Conservation (phyloP, 257 asterid genomes). For the Nicotiana benthamiana region DNA sequence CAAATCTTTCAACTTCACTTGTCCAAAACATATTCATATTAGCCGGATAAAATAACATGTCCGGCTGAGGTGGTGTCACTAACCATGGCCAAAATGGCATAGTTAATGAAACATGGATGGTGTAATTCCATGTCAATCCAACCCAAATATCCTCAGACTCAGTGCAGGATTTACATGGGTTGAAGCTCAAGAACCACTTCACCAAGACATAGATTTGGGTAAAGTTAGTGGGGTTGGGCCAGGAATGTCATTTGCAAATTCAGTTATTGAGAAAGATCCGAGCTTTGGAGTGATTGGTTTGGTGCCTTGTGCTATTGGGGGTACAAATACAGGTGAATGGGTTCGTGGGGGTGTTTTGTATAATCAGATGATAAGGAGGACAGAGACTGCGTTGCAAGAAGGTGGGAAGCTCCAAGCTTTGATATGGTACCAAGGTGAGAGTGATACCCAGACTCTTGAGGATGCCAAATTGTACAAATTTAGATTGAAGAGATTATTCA, state of each 20-base stretch:
- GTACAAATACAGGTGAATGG: slow-evolving; percentile 29
- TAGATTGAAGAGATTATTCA: slow-evolving; percentile 24
- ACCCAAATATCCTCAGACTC: slow-evolving; percentile 38
- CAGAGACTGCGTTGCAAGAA: slow-evolving; percentile 20
- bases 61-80: slow-evolving; percentile 74
- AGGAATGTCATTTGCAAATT: slow-evolving; percentile 61
- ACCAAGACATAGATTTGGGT: slow-evolving; percentile 47
- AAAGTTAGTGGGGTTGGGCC: slow-evolving; percentile 78
- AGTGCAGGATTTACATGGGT: slow-evolving; percentile 36
- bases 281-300: slow-evolving; percentile 50
- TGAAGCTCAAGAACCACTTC: slow-evolving; percentile 76
- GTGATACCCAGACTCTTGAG: slow-evolving; percentile 22
- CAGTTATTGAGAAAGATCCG: slow-evolving; percentile 22
- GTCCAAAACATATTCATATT: slow-evolving; percentile 50
- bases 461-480: slow-evolving; percentile 22
- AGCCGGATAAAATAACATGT: slow-evolving; percentile 90
- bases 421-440: slow-evolving; percentile 39
- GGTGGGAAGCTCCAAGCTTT: slow-evolving; percentile 30
- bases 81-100: slow-evolving; percentile 15
- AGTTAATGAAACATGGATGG: slow-evolving; percentile 44
- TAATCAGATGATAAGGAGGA: slow-evolving; percentile 20
- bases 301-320: slow-evolving; percentile 40
- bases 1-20: background rate
- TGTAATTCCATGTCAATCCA: slow-evolving; percentile 39
- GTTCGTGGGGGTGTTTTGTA: slow-evolving; percentile 17